Percentiles rank a stretch among this genome's conserved stretches.
Evolutionary conservation across 1,284 basidiomycete genomes (phyloP).

Genomic region (Rhodotorula sp.): DNA sequence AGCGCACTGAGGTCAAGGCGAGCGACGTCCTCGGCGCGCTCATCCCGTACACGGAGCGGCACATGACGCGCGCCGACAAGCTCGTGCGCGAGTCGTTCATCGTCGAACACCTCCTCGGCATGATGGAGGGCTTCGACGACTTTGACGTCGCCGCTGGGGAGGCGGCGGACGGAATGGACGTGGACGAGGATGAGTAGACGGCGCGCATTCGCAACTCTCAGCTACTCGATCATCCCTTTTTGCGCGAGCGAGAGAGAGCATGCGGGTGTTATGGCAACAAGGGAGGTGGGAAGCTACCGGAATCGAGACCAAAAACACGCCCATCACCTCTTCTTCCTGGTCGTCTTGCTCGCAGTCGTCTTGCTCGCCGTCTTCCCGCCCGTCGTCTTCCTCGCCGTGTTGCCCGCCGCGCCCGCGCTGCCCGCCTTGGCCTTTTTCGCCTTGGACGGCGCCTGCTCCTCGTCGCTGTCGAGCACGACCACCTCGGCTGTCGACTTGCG

Average conservation of each 20-base stretch:
- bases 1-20: conserved; percentile 37
- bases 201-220: not conserved
- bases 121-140: conserved; percentile 57
- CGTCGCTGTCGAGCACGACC: conserved; percentile 33
- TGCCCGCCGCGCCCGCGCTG: not conserved
- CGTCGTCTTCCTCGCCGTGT: not conserved
- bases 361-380: conserved; percentile 1
- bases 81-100: conserved; percentile 90
- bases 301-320: too few species aligned
- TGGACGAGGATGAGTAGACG: conserved; percentile 4
- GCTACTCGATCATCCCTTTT: not conserved
- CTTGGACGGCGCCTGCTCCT: conserved; percentile 16
- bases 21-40: conserved; percentile 76
- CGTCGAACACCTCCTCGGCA: conserved; percentile 84
- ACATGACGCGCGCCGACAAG: conserved; percentile 79
- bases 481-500: conserved; percentile 28
- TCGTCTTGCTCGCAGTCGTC: conserved; percentile 13
- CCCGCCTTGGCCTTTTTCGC: conserved; percentile 19
- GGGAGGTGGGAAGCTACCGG: not conserved
- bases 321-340: not conserved
- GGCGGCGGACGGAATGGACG: conserved; percentile 12
- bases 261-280: conserved; percentile 5
- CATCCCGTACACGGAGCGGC: conserved; percentile 91
- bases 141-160: conserved; percentile 20
- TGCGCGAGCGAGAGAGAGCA: not conserved